Evolutionary conservation across 73 alveolate species (phyloP), one percentile per base, ranked within the genome.

Genomic region (Stentor coeruleus): DNA sequence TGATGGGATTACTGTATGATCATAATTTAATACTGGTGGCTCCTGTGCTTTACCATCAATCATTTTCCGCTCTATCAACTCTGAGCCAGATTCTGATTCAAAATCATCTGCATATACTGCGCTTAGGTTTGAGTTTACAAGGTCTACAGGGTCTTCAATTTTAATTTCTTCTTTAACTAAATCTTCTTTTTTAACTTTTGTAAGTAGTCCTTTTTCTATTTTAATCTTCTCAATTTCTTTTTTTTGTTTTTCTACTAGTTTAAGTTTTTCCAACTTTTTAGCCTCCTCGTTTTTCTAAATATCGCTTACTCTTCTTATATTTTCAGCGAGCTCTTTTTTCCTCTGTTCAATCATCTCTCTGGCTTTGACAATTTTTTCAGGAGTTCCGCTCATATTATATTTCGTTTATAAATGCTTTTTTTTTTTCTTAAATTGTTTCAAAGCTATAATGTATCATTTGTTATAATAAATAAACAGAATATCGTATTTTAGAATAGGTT

Each of bases 251-350:
- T 66, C 79, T 20, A 66, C 11, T 66, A 28, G 49, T 33, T 66
- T 66, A 28, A 28, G 42, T 26, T 33, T 20, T 66, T 66, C 79
- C 33, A 28, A 15, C 39, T 66, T 66, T 33, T 66, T 66, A 11
- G n/a, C 15, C 33, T 66, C 79, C 33, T 66, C 79, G 37, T 66
- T 66, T 66, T 66, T 20, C 79, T 66, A 33, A 28, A 33, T 66
- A 33, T 28, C 11, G 37, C 15, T 66, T 66, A 66, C 79, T 31
- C 33, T 66, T 66, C 33, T 20, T 20, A 66, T 31, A 11, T 31
- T 66, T 66, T 66, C 79, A 0, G 79, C 79, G 14, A 66, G 79
- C 39, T 20, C n/a, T 66, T 33, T 66, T 2, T 66, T 66, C 79
- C 33, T 66, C 33, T 66, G 40, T 66, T 66, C 79, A 26, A 66